Percentiles rank a stretch among this genome's conserved stretches.
phyloP scores from a whole-genome alignment of 176 grass and related monocot species.

The Saccharum officinarum region DNA sequence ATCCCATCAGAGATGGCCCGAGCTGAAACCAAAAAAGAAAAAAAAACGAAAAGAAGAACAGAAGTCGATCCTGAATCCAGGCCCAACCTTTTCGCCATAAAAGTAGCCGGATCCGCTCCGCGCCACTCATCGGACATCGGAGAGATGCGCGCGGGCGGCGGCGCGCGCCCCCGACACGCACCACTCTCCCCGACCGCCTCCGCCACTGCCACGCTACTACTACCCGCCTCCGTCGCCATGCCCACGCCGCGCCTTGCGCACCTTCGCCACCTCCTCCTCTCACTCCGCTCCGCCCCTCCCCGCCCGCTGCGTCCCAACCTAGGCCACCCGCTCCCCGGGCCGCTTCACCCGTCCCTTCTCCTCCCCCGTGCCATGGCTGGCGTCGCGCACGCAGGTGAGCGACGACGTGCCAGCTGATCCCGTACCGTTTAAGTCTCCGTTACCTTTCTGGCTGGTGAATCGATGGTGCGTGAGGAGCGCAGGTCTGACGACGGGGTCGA shows the following conservation, averaged over 20 bases:
- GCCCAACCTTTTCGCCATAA: not conserved
- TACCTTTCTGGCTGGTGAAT: not conserved
- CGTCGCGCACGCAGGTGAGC: slow-evolving; percentile 39
- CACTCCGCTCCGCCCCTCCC: not conserved
- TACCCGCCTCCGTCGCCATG: slow-evolving; percentile 32
- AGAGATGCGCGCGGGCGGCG: slow-evolving; percentile 52
- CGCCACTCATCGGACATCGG: slow-evolving; percentile 19
- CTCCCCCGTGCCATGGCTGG: slow-evolving; percentile 42
- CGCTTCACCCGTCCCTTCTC: not conserved
- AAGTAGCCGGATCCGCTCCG: not conserved
- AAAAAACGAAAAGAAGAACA: not conserved
- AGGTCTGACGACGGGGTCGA: slow-evolving; percentile 31
- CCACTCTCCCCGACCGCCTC: slow-evolving; percentile 20
- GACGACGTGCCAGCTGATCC: not conserved
- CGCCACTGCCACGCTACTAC: slow-evolving; percentile 7
- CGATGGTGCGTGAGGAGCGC: not conserved
- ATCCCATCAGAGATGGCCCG: not conserved
- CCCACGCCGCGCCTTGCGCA: slow-evolving; percentile 28
- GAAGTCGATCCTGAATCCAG: not conserved
- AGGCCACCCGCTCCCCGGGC: not conserved
- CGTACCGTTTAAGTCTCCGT: not conserved
- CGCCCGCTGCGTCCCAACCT: not conserved
- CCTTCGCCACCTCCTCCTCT: slow-evolving; percentile 36
- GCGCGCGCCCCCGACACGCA: slow-evolving; percentile 28
- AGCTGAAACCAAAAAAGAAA: not conserved